Evolutionary conservation across 2,329 filamentous ascomycete species (phyloP).

Genomic region (Stagonosporopsis vannaccii): DNA sequence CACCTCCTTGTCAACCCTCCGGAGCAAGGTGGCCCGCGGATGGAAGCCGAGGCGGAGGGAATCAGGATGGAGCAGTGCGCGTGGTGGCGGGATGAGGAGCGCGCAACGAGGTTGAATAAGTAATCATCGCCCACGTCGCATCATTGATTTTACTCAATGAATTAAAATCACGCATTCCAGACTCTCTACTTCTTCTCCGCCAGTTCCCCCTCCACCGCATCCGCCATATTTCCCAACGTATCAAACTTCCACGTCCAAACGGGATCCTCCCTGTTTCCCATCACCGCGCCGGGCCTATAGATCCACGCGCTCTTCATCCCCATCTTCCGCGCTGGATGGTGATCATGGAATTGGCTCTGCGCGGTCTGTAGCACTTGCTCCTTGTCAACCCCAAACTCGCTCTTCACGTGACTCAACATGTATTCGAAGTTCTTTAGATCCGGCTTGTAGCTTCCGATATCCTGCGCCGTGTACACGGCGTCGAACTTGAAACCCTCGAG

Average conservation of each 20-base stretch:
- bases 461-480: constrained; percentile 72
- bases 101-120: constrained; percentile 43
- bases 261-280: constrained; percentile 55
- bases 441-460: constrained; percentile 77
- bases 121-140: constrained; percentile 9
- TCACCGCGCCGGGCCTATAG: constrained; percentile 57
- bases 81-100: constrained; percentile 44
- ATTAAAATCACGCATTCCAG: background rate
- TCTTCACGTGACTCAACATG: constrained; percentile 62
- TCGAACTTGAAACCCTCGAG: constrained; percentile 66
- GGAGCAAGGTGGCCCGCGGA: constrained; percentile 29
- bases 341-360: constrained; percentile 71
- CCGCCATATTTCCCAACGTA: constrained; percentile 67
- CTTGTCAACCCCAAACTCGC: constrained; percentile 64
- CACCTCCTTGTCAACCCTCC: constrained; percentile 36
- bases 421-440: constrained; percentile 69
- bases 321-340: constrained; percentile 67
- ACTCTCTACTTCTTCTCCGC: background rate
- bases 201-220: constrained; percentile 56
- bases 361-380: constrained; percentile 71
- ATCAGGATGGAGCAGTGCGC: constrained; percentile 41
- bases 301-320: constrained; percentile 73
- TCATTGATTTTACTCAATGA: too few species aligned
- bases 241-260: constrained; percentile 62
- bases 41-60: constrained; percentile 36